A percentile compares a stretch with the other conserved stretches of the same genome.
These are phyloP conservation scores for Penicillium argentinense DNA, from an alignment of 495 filamentous ascomycete species.

Conservation along the genomic window DNA sequence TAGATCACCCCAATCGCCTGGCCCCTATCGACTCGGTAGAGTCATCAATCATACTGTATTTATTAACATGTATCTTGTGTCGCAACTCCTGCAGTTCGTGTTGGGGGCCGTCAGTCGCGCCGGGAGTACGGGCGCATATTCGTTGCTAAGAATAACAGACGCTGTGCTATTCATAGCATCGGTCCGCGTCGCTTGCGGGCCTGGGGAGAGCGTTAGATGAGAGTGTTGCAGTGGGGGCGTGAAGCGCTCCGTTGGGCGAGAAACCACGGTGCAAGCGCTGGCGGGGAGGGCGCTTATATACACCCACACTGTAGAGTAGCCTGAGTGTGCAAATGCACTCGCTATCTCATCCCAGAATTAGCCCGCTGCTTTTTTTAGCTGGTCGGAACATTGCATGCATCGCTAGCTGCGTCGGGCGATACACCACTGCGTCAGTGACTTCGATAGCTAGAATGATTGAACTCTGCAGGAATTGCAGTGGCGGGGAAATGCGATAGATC, in stretches of 20 bases:
- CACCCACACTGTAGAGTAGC: no score
- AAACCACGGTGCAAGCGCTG: not conserved
- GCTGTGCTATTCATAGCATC: not conserved
- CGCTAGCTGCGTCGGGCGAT: not conserved
- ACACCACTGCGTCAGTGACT: no score
- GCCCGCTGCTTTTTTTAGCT: constrained; percentile 17
- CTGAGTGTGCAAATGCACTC: no score
- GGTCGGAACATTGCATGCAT: constrained; percentile 20
- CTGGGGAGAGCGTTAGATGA: not conserved
- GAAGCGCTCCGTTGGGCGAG: not conserved
- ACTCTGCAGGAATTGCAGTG: not conserved
- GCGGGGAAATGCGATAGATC: constrained; percentile 17
- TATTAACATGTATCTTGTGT: no score
- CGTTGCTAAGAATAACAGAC: constrained; percentile 3
- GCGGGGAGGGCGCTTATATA: constrained; percentile 1
- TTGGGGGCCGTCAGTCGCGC: no score
- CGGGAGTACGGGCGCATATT: not conserved
- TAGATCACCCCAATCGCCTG: no score
- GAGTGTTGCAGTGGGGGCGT: not conserved
- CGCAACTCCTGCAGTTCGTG: no score
- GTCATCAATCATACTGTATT: no score
- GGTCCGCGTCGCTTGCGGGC: not conserved
- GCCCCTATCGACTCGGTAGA: no score
- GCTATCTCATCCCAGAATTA: constrained; percentile 9
- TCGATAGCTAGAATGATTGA: not conserved